phyloP scores from a whole-genome alignment of 2,329 filamentous ascomycete species.

The Ascocoryne sarcoides region DNA sequence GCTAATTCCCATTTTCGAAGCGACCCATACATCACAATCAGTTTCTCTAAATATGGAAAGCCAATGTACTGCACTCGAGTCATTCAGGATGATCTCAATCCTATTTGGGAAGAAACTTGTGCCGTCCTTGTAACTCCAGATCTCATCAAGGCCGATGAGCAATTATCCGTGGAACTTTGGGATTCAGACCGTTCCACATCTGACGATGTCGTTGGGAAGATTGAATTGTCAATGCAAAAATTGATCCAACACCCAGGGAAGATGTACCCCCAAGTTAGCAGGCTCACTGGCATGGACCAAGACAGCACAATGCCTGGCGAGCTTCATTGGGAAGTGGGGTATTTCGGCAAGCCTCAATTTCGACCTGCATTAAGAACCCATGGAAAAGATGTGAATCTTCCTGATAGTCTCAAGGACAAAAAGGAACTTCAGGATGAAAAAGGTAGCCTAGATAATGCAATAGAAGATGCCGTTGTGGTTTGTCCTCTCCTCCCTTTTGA shows the following conservation, averaged over 20 bases:
- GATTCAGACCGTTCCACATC: constrained; percentile 88
- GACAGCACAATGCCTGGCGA: constrained; percentile 87
- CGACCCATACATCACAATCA: constrained; percentile 90
- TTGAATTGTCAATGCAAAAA: constrained; percentile 88
- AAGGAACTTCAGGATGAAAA: constrained; percentile 82
- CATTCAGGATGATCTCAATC: constrained; percentile 89
- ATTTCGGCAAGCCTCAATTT: constrained; percentile 86
- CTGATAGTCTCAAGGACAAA: constrained; percentile 62
- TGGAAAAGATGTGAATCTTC: constrained; percentile 72
- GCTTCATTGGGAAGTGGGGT: constrained; percentile 93
- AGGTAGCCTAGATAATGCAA: constrained; percentile 60
- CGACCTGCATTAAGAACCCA: constrained; percentile 76
- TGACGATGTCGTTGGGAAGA: constrained; percentile 90
- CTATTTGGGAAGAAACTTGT: constrained; percentile 81
- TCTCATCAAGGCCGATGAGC: constrained; percentile 86
- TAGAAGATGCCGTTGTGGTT: constrained; percentile 81
- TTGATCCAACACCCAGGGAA: constrained; percentile 89
- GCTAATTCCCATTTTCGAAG: no score
- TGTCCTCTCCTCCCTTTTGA: no score
- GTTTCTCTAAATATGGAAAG: constrained; percentile 94
- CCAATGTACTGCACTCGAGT: constrained; percentile 96
- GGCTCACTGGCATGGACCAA: constrained; percentile 71
- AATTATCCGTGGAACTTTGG: constrained; percentile 90
- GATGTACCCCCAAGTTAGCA: constrained; percentile 85
- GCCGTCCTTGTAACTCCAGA: constrained; percentile 82